Base-by-base conservation (phyloP, 1,284 basidiomycete genomes). In the Mycosarcoma mackinlayi region DNA sequence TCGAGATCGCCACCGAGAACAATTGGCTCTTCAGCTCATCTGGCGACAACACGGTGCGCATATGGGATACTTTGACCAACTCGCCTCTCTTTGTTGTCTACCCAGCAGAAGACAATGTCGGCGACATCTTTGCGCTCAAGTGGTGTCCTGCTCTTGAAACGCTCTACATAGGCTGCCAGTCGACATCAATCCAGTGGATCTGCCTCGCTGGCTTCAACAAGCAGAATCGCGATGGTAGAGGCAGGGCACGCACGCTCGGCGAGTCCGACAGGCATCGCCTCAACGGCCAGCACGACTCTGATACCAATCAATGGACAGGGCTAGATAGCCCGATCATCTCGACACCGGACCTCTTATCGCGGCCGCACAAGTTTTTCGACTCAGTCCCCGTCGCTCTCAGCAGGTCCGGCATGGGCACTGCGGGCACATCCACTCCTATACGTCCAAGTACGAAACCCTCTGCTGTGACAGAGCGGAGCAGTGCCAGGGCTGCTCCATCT, bases 131-230 rank as follows among this genome's bases (percentile, higher is more conserved):
- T 84, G 52, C 72, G 11, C 85, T 98, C 3, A 88, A 88, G 0
- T 98, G 92, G 91, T 89, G 89, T 13, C 85, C 88, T 1, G 80
- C 84, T 10, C 85, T 89, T 9, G 88, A 89, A 64, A 91, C 90
- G 0, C 85, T 96, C 35, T 95, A 91, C 82, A 86, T 96, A 52
- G 94, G 93, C 13, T 73, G 92, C 77, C 92, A 96, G 83, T 91
- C 93, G 80, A 93, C 92, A 0, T 73, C 75, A n/a, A 80, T 80
- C 14, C 77, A 78, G 48, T 73, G 73, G 73, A 70, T 73, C 33
- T 65, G 60, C 28, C 54, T 73, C 5, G 53, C 57, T 18, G 70
- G 60, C 2, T 57, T 67, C 28, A 48, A 41, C 23, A 60, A 52
- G 38, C 38, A 35, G 8, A 53, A 24, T 4, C 31, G 13, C 10